Base-by-base conservation (phyloP, 1,139 yeast genomes). In the Scheffersomyces parashehatae region DNA sequence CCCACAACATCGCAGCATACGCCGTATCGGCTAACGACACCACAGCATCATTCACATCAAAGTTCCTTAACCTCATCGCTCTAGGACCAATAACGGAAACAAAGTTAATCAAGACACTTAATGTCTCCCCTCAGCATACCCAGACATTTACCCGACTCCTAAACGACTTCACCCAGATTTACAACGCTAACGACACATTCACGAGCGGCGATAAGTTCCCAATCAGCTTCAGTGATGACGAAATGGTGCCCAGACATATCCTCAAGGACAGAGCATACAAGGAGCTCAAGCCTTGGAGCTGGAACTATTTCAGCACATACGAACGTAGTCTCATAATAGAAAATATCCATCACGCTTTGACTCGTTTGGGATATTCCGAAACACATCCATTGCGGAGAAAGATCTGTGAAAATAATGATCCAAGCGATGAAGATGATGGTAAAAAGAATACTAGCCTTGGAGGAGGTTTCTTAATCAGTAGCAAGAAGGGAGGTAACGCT, bases 341-440 rank as follows among this genome's bases (percentile, higher is more conserved):
- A 32, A 73, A 72, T 49, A 60, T 66, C 39, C 62, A 70, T 49
- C 61, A 65, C 44, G 76, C 77, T 9, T 64, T 74, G 48, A 72
- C 75, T 16, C 54, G 79, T 39, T 55, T 71, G 37, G 79, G 79
- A 28, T 74, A 60, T 46, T 70, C 70, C 53, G 74, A 67, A 36
- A 70, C 77, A 11, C 78, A 74, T 53, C 79, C 79, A 5, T 58
- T 73, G 42, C 56, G 79, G 35, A 65, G 59, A 44, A 70, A 67
- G 46, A 64, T 73, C 39, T 58, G 59, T 39, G 65, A 61, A n/a
- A 50, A 53, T 29, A 24, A 7, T n/a, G 20, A 31, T 20, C 12
- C 12, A 11, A 24, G 33, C 5, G 14, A 29, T 10, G 29, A 29
- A 16, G 37, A 43, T 26, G 48, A 47, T 28, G 45, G 38, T 24